phyloP scores from a whole-genome alignment of 2,329 filamentous ascomycete genomes.

The Drechslerella dactyloides region DNA sequence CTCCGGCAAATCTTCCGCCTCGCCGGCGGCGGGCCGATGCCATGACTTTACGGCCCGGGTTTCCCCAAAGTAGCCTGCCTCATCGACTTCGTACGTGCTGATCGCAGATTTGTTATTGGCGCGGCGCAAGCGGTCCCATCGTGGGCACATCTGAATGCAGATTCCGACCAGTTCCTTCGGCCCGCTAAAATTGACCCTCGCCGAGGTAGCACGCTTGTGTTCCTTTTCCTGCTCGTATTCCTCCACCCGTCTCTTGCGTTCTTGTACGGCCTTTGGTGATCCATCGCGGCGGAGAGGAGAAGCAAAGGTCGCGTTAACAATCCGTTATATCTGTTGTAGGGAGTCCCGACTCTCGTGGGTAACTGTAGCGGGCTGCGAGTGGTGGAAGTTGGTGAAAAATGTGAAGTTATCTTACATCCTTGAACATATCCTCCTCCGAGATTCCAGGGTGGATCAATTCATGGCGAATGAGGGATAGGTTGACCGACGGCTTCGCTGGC shows the following conservation, averaged over 20 bases:
- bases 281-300: slow-evolving; percentile 23
- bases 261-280: slow-evolving; percentile 44
- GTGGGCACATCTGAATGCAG: slow-evolving; percentile 46
- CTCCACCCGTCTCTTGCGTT: slow-evolving; percentile 43
- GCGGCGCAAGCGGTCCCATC: slow-evolving; percentile 40
- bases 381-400: slow-evolving; percentile 12
- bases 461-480: slow-evolving; percentile 39
- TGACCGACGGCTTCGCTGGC: slow-evolving; percentile 36
- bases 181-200: slow-evolving; percentile 11
- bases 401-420: slow-evolving; percentile 50
- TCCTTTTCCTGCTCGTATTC: slow-evolving; percentile 44
- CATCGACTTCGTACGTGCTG: slow-evolving; percentile 48
- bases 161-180: slow-evolving; percentile 42
- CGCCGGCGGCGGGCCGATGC: slow-evolving; percentile 71
- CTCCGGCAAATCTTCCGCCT: slow-evolving; percentile 71
- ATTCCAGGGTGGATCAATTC: slow-evolving; percentile 42
- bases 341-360: slow-evolving; percentile 15
- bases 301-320: slow-evolving; percentile 44
- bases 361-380: slow-evolving; percentile 11
- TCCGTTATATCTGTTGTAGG: slow-evolving; percentile 20
- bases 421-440: slow-evolving; percentile 50
- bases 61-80: slow-evolving; percentile 47
- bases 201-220: slow-evolving; percentile 26
- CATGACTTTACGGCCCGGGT: slow-evolving; percentile 70
- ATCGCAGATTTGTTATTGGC: slow-evolving; percentile 48